phyloP scores from a whole-genome alignment of 2,329 filamentous ascomycete genomes.

The Meredithiella fracta region DNA sequence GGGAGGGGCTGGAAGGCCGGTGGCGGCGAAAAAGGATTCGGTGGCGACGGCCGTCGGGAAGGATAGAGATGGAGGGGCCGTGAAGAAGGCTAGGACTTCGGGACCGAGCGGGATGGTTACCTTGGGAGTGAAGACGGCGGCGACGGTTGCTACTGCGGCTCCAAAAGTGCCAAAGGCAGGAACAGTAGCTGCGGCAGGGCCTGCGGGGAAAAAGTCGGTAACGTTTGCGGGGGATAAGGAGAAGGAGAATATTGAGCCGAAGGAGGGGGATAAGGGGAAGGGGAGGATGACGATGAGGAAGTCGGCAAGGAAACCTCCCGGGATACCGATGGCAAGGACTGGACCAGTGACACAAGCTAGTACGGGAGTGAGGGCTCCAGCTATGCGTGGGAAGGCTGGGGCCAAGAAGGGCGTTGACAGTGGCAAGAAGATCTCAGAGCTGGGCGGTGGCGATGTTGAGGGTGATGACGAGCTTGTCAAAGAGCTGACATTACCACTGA shows the following conservation, averaged over 20 bases:
- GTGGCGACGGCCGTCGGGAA: neutral
- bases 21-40: neutral
- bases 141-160: neutral
- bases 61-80: constrained; percentile 19
- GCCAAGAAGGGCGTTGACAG: constrained; percentile 24
- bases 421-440: constrained; percentile 48
- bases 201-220: constrained; percentile 41
- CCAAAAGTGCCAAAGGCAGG: constrained; percentile 14
- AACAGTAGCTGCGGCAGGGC: constrained; percentile 18
- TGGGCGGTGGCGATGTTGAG: constrained; percentile 18
- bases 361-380: constrained; percentile 17
- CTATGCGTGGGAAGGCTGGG: constrained; percentile 19
- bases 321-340: constrained; percentile 14
- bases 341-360: constrained; percentile 16
- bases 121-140: neutral
- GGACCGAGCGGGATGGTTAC: constrained; percentile 16
- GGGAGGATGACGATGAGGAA: constrained; percentile 36
- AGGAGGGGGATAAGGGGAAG: constrained; percentile 15
- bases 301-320: constrained; percentile 17
- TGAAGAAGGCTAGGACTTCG: constrained; percentile 27
- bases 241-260: constrained; percentile 43
- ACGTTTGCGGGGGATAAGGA: constrained; percentile 44
- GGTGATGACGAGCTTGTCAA: constrained; percentile 43
- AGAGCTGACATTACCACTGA: constrained; percentile 33
- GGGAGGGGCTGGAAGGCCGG: constrained; percentile 12